These are phyloP conservation scores for Ilyonectria mors-panacis DNA, from an alignment of 2,329 filamentous ascomycete species.

Conservation along the genomic window DNA sequence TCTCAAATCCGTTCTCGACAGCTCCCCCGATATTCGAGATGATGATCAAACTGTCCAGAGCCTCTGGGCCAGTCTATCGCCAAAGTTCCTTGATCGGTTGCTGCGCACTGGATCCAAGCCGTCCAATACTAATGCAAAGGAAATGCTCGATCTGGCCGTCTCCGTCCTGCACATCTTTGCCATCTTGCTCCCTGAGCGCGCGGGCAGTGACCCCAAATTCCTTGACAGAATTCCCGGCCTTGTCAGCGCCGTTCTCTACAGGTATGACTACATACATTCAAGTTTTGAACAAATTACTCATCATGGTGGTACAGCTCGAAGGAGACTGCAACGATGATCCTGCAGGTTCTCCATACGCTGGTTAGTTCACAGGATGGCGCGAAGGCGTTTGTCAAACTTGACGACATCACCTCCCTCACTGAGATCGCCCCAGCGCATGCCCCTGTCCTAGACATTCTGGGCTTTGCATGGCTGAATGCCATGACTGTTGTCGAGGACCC, in stretches of 20 bases:
- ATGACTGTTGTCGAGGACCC: conserved; percentile 53
- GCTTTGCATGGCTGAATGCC: conserved; percentile 70
- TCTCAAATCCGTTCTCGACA: conserved; percentile 76
- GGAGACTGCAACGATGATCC: conserved; percentile 66
- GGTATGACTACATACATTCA: conserved; percentile 55
- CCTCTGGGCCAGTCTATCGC: conserved; percentile 73
- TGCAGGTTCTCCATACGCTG: conserved; percentile 71
- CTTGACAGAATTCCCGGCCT: conserved; percentile 68
- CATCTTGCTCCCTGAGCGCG: conserved; percentile 67
- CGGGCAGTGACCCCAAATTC: conserved; percentile 62
- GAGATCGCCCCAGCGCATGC: conserved; percentile 70
- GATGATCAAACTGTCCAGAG: conserved; percentile 61
- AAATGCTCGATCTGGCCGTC: conserved; percentile 76
- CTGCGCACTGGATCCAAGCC: conserved; percentile 67
- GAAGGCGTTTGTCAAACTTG: conserved; percentile 60
- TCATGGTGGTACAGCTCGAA: conserved; percentile 57
- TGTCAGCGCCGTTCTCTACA: conserved; percentile 66
- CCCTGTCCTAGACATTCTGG: conserved; percentile 69
- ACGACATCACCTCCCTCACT: conserved; percentile 69
- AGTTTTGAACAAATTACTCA: conserved; percentile 5
- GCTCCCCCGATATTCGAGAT: conserved; percentile 65
- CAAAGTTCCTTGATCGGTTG: conserved; percentile 75
- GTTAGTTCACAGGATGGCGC: conserved; percentile 68
- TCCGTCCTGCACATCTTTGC: conserved; percentile 75
- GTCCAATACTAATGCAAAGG: conserved; percentile 62